Percentiles rank a stretch among this genome's conserved stretches.
Conservation (phyloP, 139 green algal species). For the Microglena sp. region DNA sequence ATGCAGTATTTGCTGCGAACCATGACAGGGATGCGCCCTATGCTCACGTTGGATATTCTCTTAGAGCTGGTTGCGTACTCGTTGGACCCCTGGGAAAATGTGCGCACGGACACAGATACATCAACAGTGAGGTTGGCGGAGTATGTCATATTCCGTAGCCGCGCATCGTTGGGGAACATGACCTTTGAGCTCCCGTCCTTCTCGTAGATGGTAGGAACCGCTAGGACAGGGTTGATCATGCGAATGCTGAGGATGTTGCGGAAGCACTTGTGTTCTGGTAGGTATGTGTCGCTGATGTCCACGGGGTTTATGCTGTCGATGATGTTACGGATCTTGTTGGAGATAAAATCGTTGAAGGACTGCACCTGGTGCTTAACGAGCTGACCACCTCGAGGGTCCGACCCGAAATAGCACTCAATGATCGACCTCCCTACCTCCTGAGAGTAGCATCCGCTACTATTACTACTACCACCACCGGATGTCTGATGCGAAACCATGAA, state of each 20-base stretch:
- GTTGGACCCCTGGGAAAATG: neutral
- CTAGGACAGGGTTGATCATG: constrained; percentile 47
- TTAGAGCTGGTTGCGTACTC: neutral
- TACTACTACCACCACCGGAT: too few relatives aligned
- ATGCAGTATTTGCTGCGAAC: constrained; percentile 56
- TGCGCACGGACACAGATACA: constrained; percentile 31
- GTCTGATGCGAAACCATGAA: too few relatives aligned
- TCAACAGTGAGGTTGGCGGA: constrained; percentile 28
- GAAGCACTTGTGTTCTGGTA: neutral
- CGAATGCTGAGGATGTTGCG: constrained; percentile 45
- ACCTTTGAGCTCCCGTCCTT: constrained; percentile 75
- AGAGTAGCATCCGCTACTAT: too few relatives aligned
- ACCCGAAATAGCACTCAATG: constrained; percentile 6
- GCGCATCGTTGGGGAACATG: constrained; percentile 90
- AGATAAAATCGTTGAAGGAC: constrained; percentile 11
- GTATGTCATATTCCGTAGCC: constrained; percentile 91
- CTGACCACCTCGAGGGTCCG: neutral
- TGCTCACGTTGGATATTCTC: neutral
- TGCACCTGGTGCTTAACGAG: constrained; percentile 50
- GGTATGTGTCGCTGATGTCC: constrained; percentile 4
- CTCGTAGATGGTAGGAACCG: constrained; percentile 82
- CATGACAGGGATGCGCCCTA: constrained; percentile 71
- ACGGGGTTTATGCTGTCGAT: constrained; percentile 9
- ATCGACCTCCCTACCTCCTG: too few relatives aligned
- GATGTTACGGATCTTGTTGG: neutral